Base-by-base conservation (phyloP, 331 rosid genomes). In the Malus hybrid region DNA sequence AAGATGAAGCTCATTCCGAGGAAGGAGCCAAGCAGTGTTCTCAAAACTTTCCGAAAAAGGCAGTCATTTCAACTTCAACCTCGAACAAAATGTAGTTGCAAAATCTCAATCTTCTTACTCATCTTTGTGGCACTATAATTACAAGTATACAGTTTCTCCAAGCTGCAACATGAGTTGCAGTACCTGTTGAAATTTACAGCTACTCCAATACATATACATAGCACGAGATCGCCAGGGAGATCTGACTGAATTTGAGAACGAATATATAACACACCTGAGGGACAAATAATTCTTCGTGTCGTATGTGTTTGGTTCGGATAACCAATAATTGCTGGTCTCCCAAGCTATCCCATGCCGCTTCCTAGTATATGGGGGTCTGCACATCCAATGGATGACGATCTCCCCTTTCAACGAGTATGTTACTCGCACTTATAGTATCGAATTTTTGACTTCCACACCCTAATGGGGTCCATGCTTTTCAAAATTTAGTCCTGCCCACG, bases 401-500 rank as follows among this genome's bases (percentile, higher is more conserved):
- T 54, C 66, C 19, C 19, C 19, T 50, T 20, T 10, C 44, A 62
- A 36, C 22, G 34, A 7, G 44, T 62, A 31, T 20, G 60, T 9
- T 46, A 6, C 11, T 60, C 24, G 76, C 27, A 12, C 20, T 54
- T 71, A 27, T 56, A 20, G 36, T 7, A 52, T 44, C 12, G 2
- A 14, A 10, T 12, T 34, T 39, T 42, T 3, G 22, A 65, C 69
- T 44, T 33, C 65, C 31, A 48, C 15, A 20, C 18, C 12, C 36
- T 28, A 39, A 3, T 10, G 3, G 65, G 31, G 22, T 12, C 9
- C 52, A 20, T 12, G 28, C 32, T 42, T 4, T n/a, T 67, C 27
- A 69, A 44, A 29, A 68, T 70, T 79, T 62, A 81, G 44, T 81
- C 79, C 81, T 81, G 81, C 10, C 61, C 36, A 31, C 18, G 32